phyloP scores from a whole-genome alignment of 1,284 basidiomycete species.

The Pyrrhoderma noxium region DNA sequence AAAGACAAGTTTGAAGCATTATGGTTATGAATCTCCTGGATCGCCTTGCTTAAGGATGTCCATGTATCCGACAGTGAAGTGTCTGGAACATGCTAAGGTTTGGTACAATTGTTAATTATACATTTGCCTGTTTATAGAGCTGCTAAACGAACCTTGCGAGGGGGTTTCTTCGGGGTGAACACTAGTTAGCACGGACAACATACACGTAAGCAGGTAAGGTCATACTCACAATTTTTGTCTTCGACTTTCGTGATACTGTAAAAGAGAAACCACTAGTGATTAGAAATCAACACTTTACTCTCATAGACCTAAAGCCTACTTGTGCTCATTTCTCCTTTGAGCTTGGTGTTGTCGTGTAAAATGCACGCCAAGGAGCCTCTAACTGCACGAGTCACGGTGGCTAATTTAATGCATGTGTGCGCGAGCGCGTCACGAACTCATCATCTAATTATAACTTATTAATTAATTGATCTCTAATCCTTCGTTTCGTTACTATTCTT shows the following conservation, averaged over 20 bases:
- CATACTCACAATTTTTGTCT: constrained; percentile 38
- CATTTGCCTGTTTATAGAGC: neutral
- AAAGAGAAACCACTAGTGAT: too few species aligned
- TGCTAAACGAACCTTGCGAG: constrained; percentile 38
- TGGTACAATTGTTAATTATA: neutral
- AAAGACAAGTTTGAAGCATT: constrained; percentile 91
- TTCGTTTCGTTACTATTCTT: too few species aligned
- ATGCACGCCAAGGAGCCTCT: too few species aligned
- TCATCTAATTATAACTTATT: neutral
- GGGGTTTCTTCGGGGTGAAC: constrained; percentile 38
- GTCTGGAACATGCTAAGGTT: constrained; percentile 54
- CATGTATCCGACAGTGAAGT: constrained; percentile 69
- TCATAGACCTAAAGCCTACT: too few species aligned
- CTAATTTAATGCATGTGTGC: too few species aligned
- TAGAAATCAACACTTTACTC: too few species aligned
- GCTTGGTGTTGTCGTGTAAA: too few species aligned
- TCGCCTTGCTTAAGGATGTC: constrained; percentile 72
- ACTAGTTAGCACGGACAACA: neutral
- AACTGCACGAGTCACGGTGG: too few species aligned
- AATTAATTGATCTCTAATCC: too few species aligned
- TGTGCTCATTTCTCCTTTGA: too few species aligned
- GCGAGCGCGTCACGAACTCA: neutral
- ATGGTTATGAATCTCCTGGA: constrained; percentile 93
- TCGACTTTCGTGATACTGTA: constrained; percentile 26
- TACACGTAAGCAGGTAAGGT: too few species aligned